Conservation (phyloP, 768 basidiomycete genomes). For the Podaxis rugospora region DNA sequence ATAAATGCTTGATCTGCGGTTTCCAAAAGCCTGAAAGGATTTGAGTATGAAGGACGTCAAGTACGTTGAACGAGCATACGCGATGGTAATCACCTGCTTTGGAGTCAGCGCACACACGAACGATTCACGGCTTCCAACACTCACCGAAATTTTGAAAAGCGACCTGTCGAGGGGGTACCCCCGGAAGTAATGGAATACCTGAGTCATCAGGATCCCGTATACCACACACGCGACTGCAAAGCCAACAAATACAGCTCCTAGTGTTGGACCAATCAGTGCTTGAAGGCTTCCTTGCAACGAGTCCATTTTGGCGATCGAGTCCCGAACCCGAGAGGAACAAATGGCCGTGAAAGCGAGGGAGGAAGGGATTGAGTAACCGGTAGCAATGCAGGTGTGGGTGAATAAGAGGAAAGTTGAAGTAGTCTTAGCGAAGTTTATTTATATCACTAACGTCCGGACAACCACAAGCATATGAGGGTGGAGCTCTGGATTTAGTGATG, state of each 20-base stretch:
- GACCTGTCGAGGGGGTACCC: constrained; percentile 50
- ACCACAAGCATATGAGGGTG: background rate
- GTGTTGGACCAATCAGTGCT: constrained; percentile 37
- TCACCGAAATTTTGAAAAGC: constrained; percentile 47
- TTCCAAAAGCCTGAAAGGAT: constrained; percentile 40
- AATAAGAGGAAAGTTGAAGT: background rate
- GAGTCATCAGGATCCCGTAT: constrained; percentile 53
- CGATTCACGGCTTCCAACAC: constrained; percentile 18
- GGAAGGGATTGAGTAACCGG: background rate
- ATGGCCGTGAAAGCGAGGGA: background rate
- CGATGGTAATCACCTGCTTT: constrained; percentile 32
- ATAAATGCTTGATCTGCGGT: constrained; percentile 53
- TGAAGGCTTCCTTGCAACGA: background rate
- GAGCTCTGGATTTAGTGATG: background rate
- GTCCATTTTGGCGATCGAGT: background rate
- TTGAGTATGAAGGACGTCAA: background rate
- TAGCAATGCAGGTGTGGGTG: background rate
- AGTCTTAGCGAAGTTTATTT: background rate
- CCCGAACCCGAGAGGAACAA: background rate
- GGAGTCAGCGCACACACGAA: background rate
- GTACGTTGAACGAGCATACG: constrained; percentile 22
- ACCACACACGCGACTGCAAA: constrained; percentile 47
- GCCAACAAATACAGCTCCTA: constrained; percentile 59
- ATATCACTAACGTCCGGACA: background rate
- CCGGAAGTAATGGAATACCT: constrained; percentile 51